A percentile compares a stretch with the other conserved stretches of the same genome.
Evolutionary conservation across 2,329 filamentous ascomycete genomes (phyloP).

Genomic region (Botrytis paeoniae): DNA sequence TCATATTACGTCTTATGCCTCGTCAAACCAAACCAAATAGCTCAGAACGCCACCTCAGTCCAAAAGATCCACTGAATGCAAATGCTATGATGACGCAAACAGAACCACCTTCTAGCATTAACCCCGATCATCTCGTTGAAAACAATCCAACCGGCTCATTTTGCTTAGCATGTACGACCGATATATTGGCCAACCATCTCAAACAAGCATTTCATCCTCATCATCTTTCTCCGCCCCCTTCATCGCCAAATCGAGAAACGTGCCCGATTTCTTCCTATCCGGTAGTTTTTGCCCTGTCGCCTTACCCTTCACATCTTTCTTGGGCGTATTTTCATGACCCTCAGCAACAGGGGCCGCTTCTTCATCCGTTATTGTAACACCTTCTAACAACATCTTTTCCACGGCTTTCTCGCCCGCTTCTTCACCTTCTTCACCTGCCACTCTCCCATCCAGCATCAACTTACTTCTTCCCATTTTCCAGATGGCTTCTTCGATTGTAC

Average conservation of each 20-base stretch:
- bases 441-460: conserved; percentile 77
- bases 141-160: neutral
- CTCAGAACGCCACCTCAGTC: neutral
- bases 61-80: neutral
- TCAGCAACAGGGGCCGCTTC: conserved; percentile 18
- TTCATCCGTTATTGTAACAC: conserved; percentile 22
- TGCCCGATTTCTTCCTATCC: conserved; percentile 11
- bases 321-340: conserved; percentile 2
- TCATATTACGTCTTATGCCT: neutral
- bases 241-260: conserved; percentile 20
- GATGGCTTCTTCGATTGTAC: conserved; percentile 91
- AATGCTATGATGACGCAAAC: neutral
- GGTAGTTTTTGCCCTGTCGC: neutral
- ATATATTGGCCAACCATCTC: neutral
- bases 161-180: neutral
- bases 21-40: neutral
- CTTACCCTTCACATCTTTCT: conserved; percentile 17
- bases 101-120: neutral
- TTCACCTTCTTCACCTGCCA: conserved; percentile 55
- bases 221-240: neutral
- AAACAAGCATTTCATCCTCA: conserved; percentile 19
- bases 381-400: conserved; percentile 34
- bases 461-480: conserved; percentile 90
- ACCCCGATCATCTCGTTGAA: neutral
- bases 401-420: conserved; percentile 33